phyloP scores from a whole-genome alignment of 164 flowering plant species.

The Macadamia integrifolia region DNA sequence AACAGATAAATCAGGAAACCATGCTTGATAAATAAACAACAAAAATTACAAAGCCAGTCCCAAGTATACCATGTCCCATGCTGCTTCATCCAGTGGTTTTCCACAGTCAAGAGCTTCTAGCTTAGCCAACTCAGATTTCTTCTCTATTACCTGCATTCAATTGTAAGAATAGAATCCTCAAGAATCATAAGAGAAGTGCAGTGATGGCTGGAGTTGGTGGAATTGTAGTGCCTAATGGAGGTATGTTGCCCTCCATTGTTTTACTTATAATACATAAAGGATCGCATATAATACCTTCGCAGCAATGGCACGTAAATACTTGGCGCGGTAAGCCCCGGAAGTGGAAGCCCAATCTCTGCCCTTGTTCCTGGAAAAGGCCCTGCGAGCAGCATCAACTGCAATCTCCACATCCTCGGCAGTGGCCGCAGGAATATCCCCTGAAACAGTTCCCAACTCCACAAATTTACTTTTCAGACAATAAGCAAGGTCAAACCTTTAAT shows the following conservation, averaged over 20 bases:
- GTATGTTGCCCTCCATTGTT: too few relatives aligned
- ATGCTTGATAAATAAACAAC: neutral
- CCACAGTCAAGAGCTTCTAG: constrained; percentile 89
- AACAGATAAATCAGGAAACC: constrained; percentile 5
- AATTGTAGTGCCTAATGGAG: too few relatives aligned
- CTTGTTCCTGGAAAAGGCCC: constrained; percentile 52
- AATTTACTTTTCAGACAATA: neutral
- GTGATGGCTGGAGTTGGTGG: too few relatives aligned
- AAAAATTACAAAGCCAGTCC: neutral
- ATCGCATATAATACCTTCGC: constrained; percentile 49
- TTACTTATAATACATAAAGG: too few relatives aligned
- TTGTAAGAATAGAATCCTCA: neutral
- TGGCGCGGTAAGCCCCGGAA: constrained; percentile 85
- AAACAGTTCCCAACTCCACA: constrained; percentile 5
- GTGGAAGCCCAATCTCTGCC: constrained; percentile 73
- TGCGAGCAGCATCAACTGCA: constrained; percentile 82
- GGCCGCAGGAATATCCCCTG: constrained; percentile 90
- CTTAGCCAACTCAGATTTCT: constrained; percentile 59
- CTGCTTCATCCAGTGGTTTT: constrained; percentile 91
- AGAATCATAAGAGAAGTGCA: neutral
- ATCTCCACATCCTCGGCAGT: constrained; percentile 85
- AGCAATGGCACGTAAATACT: constrained; percentile 88
- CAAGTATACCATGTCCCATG: constrained; percentile 81
- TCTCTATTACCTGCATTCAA: constrained; percentile 61
- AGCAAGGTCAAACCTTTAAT: neutral